Evolutionary conservation across 257 asterid species (phyloP).

Genomic region (Fraxinus americana): DNA sequence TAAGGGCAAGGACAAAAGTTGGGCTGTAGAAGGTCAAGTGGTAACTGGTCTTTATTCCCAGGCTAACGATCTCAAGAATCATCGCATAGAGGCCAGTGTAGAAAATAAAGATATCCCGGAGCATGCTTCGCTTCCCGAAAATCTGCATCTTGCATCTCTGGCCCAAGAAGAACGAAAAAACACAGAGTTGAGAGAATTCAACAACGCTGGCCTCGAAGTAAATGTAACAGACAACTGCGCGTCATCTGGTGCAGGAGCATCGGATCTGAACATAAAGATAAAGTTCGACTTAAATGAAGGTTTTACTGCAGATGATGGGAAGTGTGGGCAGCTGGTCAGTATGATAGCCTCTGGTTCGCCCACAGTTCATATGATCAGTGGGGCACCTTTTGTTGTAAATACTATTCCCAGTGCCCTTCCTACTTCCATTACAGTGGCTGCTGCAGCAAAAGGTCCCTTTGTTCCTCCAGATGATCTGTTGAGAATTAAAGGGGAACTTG

Average conservation of each 20-base stretch:
- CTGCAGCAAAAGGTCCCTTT: slow-evolving; percentile 86
- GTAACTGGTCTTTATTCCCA: slow-evolving; percentile 22
- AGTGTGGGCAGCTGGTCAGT: slow-evolving; percentile 51
- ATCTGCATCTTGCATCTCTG: slow-evolving; percentile 24
- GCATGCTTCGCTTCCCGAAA: slow-evolving; percentile 29
- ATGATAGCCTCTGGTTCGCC: slow-evolving; percentile 35
- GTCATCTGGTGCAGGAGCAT: slow-evolving; percentile 24
- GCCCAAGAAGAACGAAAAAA: slow-evolving; percentile 25
- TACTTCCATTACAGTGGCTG: slow-evolving; percentile 74
- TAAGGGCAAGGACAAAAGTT: slow-evolving; percentile 11
- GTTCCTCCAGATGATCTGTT: slow-evolving; percentile 84
- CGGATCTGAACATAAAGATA: slow-evolving; percentile 45
- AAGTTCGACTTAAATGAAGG: slow-evolving; percentile 84
- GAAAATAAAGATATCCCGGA: slow-evolving; percentile 32
- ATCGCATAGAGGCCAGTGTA: slow-evolving; percentile 25
- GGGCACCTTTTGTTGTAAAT: slow-evolving; percentile 37
- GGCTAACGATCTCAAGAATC: slow-evolving; percentile 32
- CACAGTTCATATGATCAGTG: slow-evolving; percentile 35
- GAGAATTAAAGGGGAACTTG: slow-evolving; percentile 73
- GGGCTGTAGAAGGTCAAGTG: slow-evolving; percentile 31
- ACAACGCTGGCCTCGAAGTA: slow-evolving; percentile 20
- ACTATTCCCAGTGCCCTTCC: slow-evolving; percentile 44
- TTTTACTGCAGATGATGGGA: slow-evolving; percentile 71
- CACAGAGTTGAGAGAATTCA: slow-evolving; percentile 30
- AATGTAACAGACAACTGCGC: slow-evolving; percentile 35